Percentiles rank a stretch among this genome's conserved stretches.
These are phyloP conservation scores for Alnus glutinosa DNA, from an alignment of 306 rosid species.

Conservation along the genomic window DNA sequence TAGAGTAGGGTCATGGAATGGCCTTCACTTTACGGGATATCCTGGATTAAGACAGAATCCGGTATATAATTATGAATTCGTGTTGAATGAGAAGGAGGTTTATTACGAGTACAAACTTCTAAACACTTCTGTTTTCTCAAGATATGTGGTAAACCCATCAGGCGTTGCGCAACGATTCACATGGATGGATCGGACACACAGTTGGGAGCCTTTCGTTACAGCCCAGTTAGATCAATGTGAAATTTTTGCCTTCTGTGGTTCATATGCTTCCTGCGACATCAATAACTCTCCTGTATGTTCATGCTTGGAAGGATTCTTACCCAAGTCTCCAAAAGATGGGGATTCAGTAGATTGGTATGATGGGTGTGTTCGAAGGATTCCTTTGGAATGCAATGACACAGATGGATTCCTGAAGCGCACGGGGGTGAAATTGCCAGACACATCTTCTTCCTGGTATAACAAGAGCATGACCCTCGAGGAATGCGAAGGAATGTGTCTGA, in stretches of 20 bases:
- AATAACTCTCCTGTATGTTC: constrained; percentile 10
- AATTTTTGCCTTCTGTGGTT: constrained; percentile 27
- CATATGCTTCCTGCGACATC: constrained; percentile 18
- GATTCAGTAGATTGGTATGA: constrained; percentile 3
- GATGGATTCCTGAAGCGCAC: constrained; percentile 16
- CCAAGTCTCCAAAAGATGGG: not conserved
- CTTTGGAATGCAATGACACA: constrained; percentile 13
- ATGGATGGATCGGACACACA: constrained; percentile 16
- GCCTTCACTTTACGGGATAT: too few species aligned
- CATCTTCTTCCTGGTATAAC: constrained; percentile 37
- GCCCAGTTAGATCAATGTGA: constrained; percentile 11
- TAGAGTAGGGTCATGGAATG: too few species aligned
- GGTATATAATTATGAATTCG: too few species aligned
- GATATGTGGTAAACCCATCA: too few species aligned
- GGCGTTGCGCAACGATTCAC: constrained; percentile 10
- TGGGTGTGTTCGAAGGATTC: constrained; percentile 32
- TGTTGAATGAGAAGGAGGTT: too few species aligned
- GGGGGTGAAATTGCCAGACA: constrained; percentile 30
- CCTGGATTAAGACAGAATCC: too few species aligned
- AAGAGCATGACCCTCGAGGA: constrained; percentile 21
- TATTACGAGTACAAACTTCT: too few species aligned
- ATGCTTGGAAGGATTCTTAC: constrained; percentile 26
- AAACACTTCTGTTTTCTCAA: too few species aligned
- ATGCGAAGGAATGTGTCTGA: constrained; percentile 29
- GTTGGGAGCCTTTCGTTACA: constrained; percentile 13